Base-by-base conservation (phyloP, 1,139 yeast species). In the Saccharomyces uvarum region DNA sequence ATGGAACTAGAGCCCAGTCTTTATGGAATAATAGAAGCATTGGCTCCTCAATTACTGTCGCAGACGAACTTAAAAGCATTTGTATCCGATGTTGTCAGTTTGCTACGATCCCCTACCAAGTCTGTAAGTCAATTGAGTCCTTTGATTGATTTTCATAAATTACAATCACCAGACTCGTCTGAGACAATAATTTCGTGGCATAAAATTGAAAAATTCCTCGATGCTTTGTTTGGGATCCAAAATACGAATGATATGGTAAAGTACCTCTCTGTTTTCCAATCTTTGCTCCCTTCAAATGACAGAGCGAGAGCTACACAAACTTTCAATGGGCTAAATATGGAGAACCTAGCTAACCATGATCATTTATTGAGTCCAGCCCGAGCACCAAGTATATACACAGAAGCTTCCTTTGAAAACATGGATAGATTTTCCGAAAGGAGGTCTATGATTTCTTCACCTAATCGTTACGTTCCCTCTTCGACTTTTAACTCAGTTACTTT, bases 391-490 rank as follows among this genome's bases (percentile, higher is more conserved):
- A 63, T 66, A 6, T 67, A 65, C 14, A 67, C 70, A 3, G 74
- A 70, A 50, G 44, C 44, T 38, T 73, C 76, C 0, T 72, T 67
- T 59, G 75, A 72, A 53, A 69, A 71, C 47, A 57, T 69, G 44
- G 75, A 73, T 50, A 62, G 64, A 50, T 58, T 66, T 11, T 71
- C 75, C 1, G 75, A 72, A 50, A 63, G 70, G 51, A 63, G 73
- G 54, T 73, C 76, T 1, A 58, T 65, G 2, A 41, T 64, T 11
- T 62, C 69, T 1, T 63, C 67, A 5, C 61, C 59, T 13, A 57
- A 58, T 48, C 26, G 19, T 19, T 47, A 47, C n/a, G 21, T 47
- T 31, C 24, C 33, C n/a, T 47, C 49, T 19, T 56, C 55, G 16
- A 50, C 56, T 1, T 38, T 49, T 5, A 59, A 54, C 33, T 61